phyloP scores from a whole-genome alignment of 257 asterid species.

The Galeopsis tetrahit region DNA sequence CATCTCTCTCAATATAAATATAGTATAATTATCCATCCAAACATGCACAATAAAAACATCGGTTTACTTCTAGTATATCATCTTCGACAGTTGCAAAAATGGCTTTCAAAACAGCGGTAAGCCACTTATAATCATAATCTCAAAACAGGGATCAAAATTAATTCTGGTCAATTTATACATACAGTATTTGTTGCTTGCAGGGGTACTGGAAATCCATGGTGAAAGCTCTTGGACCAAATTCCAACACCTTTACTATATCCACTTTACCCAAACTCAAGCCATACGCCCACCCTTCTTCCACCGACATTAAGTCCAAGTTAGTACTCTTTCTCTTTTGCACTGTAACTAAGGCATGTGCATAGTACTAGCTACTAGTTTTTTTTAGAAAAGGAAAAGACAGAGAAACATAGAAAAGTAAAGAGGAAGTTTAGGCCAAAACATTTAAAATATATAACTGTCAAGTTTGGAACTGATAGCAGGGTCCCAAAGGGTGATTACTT shows the following conservation, averaged over 20 bases:
- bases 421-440: too few species aligned
- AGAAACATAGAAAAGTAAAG: too few species aligned
- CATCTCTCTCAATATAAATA: conserved; percentile 6
- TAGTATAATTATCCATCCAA: neutral
- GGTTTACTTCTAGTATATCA: neutral
- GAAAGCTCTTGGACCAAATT: conserved; percentile 9
- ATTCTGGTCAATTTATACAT: too few species aligned
- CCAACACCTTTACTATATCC: conserved; percentile 21
- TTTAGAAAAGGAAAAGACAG: too few species aligned
- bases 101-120: conserved; percentile 42
- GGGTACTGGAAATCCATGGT: conserved; percentile 32
- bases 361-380: too few species aligned
- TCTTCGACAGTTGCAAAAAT: conserved; percentile 12
- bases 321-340: neutral
- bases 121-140: neutral
- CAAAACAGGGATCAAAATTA: too few species aligned
- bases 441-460: neutral
- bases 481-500: conserved; percentile 48
- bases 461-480: conserved; percentile 37
- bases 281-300: conserved; percentile 17
- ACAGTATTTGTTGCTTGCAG: neutral
- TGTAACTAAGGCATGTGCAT: too few species aligned
- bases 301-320: conserved; percentile 37
- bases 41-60: neutral
- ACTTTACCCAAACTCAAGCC: conserved; percentile 41